Evolutionary conservation across 192 early-diverging fungal species (phyloP), one percentile per base, ranked within the genome.

Genomic region (Entomortierella beljakovae): DNA sequence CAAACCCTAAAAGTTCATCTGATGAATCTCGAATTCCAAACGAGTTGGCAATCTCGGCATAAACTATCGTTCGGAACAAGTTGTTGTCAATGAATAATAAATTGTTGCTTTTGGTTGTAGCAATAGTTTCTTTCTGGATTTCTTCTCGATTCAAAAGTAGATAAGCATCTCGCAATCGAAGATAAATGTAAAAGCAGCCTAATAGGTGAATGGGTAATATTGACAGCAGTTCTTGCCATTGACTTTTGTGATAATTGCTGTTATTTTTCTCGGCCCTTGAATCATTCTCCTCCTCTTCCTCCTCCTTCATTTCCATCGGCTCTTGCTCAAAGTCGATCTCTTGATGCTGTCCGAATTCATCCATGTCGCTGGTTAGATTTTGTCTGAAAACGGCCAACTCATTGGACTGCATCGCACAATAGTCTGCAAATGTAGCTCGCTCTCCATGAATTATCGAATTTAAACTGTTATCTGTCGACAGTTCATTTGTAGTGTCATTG

Each of bases 1-100:
- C 84, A 48, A 84, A 90, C 0, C 89, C 89, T 4, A 90, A 33
- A 2, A 85, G 71, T 58, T 90, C 76, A 26, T 84, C 83, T 5
- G 83, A 64, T 23, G 73, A 72, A 40, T 92, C 89, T 64, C 89
- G 88, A 57, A 92, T 84, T 0, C 91, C 91, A 82, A 92, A 92
- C 7, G 89, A 89, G 61, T 92, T 92, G 23, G 91, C 84, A 49
- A 88, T 85, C 72, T 92, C 91, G 26, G 88, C 83, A 63, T 81
- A 92, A 50, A 84, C 85, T 9, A 90, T 82, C 0, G 65, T 59
- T 0, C 91, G 82, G 57, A 90, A 92, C 22, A 68, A 60, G 20
- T 15, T 49, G 32, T 87, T 88, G 55, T 80, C 55, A 33, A 80
- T 61, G 2, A 52, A 28, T 22, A 70, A 28, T 10, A 40, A n/a